Conservation (phyloP, 2,329 filamentous ascomycete species). For the Cladophialophora yegresii region DNA sequence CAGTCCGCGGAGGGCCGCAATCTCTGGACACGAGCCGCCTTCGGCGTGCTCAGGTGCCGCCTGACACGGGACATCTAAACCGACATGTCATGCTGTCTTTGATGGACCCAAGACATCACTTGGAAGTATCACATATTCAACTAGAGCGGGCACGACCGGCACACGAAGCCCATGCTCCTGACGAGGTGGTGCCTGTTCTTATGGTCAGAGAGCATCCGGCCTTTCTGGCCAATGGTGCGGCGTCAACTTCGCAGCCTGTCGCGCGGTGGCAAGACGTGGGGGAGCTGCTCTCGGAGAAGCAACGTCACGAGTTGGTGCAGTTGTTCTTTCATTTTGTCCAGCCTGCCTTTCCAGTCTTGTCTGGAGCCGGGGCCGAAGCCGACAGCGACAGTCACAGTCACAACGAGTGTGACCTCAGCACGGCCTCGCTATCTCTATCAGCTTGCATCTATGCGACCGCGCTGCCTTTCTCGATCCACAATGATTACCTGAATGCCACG, state of each 20-base stretch:
- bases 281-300: conserved; percentile 17
- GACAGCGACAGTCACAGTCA: conserved; percentile 61
- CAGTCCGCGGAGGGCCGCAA: background rate
- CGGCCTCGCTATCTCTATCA: conserved; percentile 66
- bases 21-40: conserved; percentile 3
- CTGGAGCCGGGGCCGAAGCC: conserved; percentile 72
- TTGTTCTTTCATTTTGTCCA: conserved; percentile 80
- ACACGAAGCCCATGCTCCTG: background rate
- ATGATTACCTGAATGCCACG: conserved; percentile 31
- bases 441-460: conserved; percentile 78
- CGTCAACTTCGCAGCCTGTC: background rate
- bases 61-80: conserved; percentile 21
- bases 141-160: conserved; percentile 1
- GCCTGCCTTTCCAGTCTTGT: conserved; percentile 78
- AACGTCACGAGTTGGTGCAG: conserved; percentile 17
- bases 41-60: conserved; percentile 15
- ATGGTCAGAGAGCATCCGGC: conserved; percentile 12
- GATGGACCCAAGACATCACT: background rate
- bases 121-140: conserved; percentile 6
- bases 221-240: conserved; percentile 1
- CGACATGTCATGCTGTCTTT: conserved; percentile 9
- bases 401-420: conserved; percentile 54
- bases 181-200: conserved; percentile 1
- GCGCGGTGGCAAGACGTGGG: conserved; percentile 8
- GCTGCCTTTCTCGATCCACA: conserved; percentile 74